Base-by-base conservation (phyloP, 2,329 filamentous ascomycete genomes). In the Botrytis byssoidea region DNA sequence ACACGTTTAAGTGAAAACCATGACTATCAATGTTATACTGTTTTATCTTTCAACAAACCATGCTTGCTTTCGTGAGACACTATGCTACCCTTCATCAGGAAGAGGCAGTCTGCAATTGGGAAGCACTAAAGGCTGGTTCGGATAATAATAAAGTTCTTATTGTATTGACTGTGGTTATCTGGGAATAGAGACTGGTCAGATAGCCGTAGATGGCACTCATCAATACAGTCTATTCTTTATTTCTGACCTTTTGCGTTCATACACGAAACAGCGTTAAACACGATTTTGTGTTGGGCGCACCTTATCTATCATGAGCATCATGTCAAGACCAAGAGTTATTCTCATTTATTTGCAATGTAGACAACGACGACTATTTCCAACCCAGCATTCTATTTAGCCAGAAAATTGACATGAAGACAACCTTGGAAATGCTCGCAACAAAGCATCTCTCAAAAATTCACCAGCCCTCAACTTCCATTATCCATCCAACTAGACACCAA, bases 1-100 rank as follows among this genome's bases (percentile, higher is more conserved):
- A 72, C 32, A 69, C 48, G n/a, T 46, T 69, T 35, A 25, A 18
- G 71, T 60, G 42, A 69, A 68, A 69, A 4, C 22, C 37, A 66
- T 51, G n/a, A 42, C 9, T 57, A 57, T 57, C 40, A 42, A 37
- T 69, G 20, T 37, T 57, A 9, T 16, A 42, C 22, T 25, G 18
- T 57, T 69, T 57, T 32, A 14, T 6, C n/a, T n/a, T 32, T 10
- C 18, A 42, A 69, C 29, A 22, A 59, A 29, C 4, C 32, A 8
- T 42, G 25, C 37, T 5, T 69, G n/a, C 10, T 42, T 22, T 22
- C 3, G 16, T 25, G 10, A 12, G 6, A 42, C 29, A 10, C 10
- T 18, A 32, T 57, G 3, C 5, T 22, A 22, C n/a, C n/a, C n/a
- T n/a, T n/a, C n/a, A n/a, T n/a, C n/a, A n/a, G n/a, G n/a, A n/a